These are phyloP conservation scores for Paecilomyces sp. DNA, from an alignment of 2,329 filamentous ascomycete species.

Conservation along the genomic window DNA sequence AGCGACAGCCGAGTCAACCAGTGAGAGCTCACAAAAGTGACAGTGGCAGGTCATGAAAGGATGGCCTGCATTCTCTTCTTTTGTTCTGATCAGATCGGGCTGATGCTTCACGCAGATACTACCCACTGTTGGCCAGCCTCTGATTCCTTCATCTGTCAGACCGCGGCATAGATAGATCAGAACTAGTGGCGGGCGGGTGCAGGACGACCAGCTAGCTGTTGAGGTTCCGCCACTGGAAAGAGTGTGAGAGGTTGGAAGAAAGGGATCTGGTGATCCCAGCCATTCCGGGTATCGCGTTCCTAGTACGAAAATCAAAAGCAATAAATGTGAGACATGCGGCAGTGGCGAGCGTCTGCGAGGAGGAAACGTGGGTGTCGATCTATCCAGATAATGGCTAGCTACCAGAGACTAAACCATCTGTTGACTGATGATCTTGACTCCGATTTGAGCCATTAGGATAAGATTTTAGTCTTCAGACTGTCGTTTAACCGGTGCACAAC, in stretches of 20 bases:
- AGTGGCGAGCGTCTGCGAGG: background rate
- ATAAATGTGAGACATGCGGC: background rate
- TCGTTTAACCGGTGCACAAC: background rate
- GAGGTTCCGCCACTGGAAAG: background rate
- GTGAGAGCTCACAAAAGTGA: background rate
- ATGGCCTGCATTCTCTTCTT: background rate
- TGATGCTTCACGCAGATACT: background rate
- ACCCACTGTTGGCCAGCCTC: background rate
- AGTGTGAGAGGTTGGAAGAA: background rate
- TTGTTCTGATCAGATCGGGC: background rate
- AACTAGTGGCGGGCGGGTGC: background rate
- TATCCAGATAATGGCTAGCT: background rate
- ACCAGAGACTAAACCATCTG: background rate
- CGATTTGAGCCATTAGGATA: background rate
- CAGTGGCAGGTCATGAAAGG: background rate
- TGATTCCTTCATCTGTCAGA: background rate
- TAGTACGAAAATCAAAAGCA: background rate
- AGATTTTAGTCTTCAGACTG: background rate
- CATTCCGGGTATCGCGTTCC: background rate
- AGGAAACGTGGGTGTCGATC: background rate
- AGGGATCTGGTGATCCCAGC: background rate
- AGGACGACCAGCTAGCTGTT: background rate
- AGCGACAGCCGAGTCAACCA: background rate
- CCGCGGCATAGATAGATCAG: background rate
- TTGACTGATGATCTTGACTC: background rate